phyloP scores from a whole-genome alignment of 768 basidiomycete species.

The Agrocybe praecox region DNA sequence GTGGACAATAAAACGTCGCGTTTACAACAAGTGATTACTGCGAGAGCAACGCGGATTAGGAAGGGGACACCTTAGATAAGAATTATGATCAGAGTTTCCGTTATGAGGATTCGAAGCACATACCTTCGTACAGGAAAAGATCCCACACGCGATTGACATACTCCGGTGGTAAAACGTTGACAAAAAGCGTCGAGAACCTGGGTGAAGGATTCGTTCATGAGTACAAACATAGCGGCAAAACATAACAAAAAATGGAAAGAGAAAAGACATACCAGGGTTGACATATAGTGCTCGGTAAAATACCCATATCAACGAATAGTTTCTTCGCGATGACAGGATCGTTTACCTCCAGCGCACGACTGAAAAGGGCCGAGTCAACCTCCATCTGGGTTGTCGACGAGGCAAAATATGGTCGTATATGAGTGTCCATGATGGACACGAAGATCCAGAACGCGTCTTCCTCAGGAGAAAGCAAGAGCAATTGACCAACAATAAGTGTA shows the following conservation, averaged over 20 bases:
- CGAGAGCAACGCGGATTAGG: conserved; percentile 74
- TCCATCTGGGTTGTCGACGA: conserved; percentile 58
- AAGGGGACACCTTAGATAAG: conserved; percentile 61
- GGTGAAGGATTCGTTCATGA: not conserved
- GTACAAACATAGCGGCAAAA: not conserved
- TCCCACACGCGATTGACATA: conserved; percentile 82
- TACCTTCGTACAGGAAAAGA: conserved; percentile 81
- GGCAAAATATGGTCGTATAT: conserved; percentile 80
- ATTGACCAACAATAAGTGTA: conserved; percentile 68
- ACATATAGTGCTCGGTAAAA: conserved; percentile 60
- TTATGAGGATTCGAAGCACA: no score
- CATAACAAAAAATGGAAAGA: not conserved
- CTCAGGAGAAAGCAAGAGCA: conserved; percentile 76
- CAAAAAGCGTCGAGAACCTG: conserved; percentile 79
- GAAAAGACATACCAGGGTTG: conserved; percentile 55
- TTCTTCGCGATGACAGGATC: conserved; percentile 67
- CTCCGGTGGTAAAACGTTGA: conserved; percentile 62
- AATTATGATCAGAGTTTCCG: no score
- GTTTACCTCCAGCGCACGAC: conserved; percentile 64
- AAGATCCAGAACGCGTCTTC: conserved; percentile 94
- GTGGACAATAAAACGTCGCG: conserved; percentile 56
- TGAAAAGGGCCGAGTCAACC: conserved; percentile 74
- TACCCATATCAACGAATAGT: conserved; percentile 63
- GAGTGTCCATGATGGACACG: conserved; percentile 81
- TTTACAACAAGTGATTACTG: conserved; percentile 61